Base-by-base conservation (phyloP, 495 filamentous ascomycete genomes). In the Neurospora pannonica region DNA sequence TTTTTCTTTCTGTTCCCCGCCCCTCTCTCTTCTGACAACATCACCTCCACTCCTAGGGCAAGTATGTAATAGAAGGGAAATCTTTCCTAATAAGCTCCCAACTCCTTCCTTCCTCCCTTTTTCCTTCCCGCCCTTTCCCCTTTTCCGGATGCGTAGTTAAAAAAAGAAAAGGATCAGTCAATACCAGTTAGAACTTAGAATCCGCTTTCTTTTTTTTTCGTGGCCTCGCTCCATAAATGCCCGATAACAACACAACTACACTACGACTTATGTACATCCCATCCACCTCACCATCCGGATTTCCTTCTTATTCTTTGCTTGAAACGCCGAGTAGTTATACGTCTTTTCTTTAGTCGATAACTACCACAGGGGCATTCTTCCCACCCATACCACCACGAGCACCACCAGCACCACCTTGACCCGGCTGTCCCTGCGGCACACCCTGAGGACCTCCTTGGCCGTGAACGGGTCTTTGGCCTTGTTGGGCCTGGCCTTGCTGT, bases 391-490 rank as follows among this genome's bases (percentile, higher is more conserved):
- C 54, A 34, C 54, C 54, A 19, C 48, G 24, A 60, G 24, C 54
- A 28, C 13, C 31, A 60, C 48, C 54, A 28, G 6, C 31, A 60
- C 48, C 48, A 31, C 54, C 54, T 2, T 67, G 54, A 67, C 54
- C 28, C 6, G 54, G 54, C 54, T 67, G 54, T 67, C 54, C 54
- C 54, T 31, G 54, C 54, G 24, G 54, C 54, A 67, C 31, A 28
- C 28, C 54, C 15, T 34, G 54, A 67, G 54, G 28, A 5, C 24
- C 48, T 28, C 43, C 36, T n/a, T 76, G 75, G 42, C 15, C 24
- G 71, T 74, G 73, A 21, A 24, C 38, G 19, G 28, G 73, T n/a
- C 46, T 39, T 34, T 76, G 75, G 4, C 21, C 34, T 67, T 71
- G 75, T 10, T 54, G 70, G 7, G 28, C 43, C 4, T 43, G 36